Evolutionary conservation across 345 rosid species (phyloP).

Genomic region (Passiflora organensis): DNA sequence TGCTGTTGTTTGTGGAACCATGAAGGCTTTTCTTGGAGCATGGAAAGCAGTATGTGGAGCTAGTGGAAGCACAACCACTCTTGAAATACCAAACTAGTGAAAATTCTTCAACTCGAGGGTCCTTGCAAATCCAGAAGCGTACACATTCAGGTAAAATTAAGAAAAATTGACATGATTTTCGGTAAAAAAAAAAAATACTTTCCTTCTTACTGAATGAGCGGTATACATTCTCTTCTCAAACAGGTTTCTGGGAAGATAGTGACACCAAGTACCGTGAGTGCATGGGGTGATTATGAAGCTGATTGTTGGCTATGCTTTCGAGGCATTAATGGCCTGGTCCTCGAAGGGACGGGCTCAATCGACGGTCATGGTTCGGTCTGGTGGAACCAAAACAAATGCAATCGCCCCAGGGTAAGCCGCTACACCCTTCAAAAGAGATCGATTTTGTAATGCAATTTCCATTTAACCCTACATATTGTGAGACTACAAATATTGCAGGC

Average conservation of each 20-base stretch:
- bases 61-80: not conserved
- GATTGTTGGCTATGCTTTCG: slow-evolving; percentile 41
- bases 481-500: slow-evolving; percentile 12
- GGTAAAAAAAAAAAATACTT: too few species aligned
- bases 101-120: too few species aligned
- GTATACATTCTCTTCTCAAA: too few species aligned
- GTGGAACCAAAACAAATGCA: slow-evolving; percentile 24
- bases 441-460: too few species aligned
- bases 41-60: not conserved
- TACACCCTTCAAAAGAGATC: not conserved
- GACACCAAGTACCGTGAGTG: too few species aligned
- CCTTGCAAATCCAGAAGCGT: too few species aligned
- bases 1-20: too few species aligned
- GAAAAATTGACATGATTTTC: too few species aligned
- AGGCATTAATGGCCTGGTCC: slow-evolving; percentile 19
- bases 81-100: not conserved
- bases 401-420: not conserved
- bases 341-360: slow-evolving; percentile 28
- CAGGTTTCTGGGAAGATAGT: too few species aligned
- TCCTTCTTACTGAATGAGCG: too few species aligned
- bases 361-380: slow-evolving; percentile 38
- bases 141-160: too few species aligned
- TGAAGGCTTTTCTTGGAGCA: not conserved
- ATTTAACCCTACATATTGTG: too few species aligned
- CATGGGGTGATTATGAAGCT: slow-evolving; percentile 42